Conservation (phyloP, 208 protist genomes). For the Porcisia hertigi region DNA sequence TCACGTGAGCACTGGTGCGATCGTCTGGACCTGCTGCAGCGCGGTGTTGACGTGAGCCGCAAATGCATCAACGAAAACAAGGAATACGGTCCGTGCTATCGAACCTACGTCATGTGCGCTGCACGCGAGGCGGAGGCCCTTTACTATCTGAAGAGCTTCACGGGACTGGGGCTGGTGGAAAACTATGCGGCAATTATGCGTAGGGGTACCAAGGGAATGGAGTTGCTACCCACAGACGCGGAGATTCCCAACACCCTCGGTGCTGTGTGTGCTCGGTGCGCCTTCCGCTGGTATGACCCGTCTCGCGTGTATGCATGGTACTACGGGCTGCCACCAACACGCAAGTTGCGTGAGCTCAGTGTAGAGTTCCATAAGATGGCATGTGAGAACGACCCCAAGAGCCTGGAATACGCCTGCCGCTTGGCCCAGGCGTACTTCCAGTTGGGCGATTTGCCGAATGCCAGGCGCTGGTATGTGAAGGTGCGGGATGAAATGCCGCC, state of each 20-base stretch:
- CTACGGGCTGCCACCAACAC: slow-evolving; percentile 54
- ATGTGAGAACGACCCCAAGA: slow-evolving; percentile 62
- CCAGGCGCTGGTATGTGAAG: slow-evolving; percentile 80
- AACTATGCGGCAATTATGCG: slow-evolving; percentile 85
- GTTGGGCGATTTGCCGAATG: slow-evolving; percentile 65
- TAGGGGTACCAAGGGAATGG: slow-evolving; percentile 62
- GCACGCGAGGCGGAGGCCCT: slow-evolving; percentile 74
- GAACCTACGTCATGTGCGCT: slow-evolving; percentile 80
- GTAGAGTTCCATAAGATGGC: slow-evolving; percentile 66
- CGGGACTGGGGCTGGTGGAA: slow-evolving; percentile 70
- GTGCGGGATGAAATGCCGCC: slow-evolving; percentile 87
- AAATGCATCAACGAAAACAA: slow-evolving; percentile 89
- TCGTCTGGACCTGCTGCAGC: slow-evolving; percentile 82
- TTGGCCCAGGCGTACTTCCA: slow-evolving; percentile 86
- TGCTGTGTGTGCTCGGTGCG: slow-evolving; percentile 74
- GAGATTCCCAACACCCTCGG: slow-evolving; percentile 77
- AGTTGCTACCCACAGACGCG: slow-evolving; percentile 65
- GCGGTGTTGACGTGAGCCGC: slow-evolving; percentile 84
- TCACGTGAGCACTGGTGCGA: slow-evolving; percentile 83
- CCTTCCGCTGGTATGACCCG: slow-evolving; percentile 72
- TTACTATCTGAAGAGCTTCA: slow-evolving; percentile 77
- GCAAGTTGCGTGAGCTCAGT: slow-evolving; percentile 52
- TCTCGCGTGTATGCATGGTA: slow-evolving; percentile 57
- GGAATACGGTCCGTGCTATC: slow-evolving; percentile 82
- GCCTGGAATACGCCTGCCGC: slow-evolving; percentile 80